Evolutionary conservation across 1,139 yeast species (phyloP).

Genomic region (Diutina sp.): DNA sequence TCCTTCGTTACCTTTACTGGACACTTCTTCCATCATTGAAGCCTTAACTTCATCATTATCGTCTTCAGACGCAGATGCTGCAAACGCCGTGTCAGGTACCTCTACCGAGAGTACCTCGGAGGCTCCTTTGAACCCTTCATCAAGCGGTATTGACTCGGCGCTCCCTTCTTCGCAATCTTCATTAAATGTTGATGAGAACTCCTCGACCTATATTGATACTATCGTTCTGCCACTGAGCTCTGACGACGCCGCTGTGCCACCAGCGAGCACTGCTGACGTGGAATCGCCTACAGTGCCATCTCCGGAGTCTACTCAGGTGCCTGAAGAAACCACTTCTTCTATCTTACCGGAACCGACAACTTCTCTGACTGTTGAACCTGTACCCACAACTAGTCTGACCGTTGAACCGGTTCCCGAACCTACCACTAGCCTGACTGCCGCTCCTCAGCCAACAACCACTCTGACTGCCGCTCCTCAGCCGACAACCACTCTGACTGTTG

Average conservation of each 20-base stretch:
- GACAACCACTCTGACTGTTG: conserved; percentile 4
- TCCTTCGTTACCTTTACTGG: not conserved
- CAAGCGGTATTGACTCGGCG: not conserved
- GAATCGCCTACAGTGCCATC: not conserved
- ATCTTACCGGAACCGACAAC: not conserved
- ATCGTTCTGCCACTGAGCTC: not conserved
- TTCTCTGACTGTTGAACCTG: not conserved
- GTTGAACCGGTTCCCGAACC: not conserved
- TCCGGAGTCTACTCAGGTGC: not conserved
- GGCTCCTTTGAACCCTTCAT: not conserved
- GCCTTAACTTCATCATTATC: not conserved
- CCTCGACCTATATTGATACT: not conserved
- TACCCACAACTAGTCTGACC: not conserved
- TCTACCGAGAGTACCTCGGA: not conserved
- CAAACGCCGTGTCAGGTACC: not conserved
- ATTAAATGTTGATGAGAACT: not conserved
- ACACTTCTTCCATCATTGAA: not conserved
- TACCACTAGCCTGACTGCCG: not conserved
- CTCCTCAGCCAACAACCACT: not conserved
- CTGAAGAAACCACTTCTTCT: not conserved
- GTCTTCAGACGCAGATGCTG: not conserved
- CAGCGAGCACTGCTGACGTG: not conserved
- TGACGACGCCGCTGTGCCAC: not conserved
- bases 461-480: conserved; percentile 1
- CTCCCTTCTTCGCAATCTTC: not conserved